These are phyloP conservation scores for Irpex sp. DNA, from an alignment of 1,284 basidiomycete species.

Conservation along the genomic window DNA sequence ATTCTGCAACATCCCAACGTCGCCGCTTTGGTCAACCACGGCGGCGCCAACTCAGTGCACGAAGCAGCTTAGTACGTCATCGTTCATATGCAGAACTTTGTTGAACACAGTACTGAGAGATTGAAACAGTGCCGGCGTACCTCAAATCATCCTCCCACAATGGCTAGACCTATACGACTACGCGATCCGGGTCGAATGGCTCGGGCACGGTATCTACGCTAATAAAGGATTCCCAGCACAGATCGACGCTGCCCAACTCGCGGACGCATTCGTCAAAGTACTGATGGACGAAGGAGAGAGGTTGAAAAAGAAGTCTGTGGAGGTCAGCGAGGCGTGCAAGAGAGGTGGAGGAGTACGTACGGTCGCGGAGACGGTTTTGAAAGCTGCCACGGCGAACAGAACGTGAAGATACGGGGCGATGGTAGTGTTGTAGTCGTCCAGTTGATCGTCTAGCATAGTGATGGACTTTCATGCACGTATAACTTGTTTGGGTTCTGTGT, in stretches of 20 bases:
- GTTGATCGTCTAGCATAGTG: no score
- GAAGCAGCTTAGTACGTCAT: constrained; percentile 9
- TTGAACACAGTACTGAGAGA: neutral
- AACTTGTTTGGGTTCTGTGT: no score
- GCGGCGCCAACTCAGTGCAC: constrained; percentile 11
- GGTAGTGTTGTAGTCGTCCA: no score
- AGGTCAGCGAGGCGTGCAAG: constrained; percentile 9
- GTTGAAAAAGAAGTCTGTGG: constrained; percentile 9
- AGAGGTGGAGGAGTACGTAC: constrained; percentile 11
- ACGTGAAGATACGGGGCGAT: neutral
- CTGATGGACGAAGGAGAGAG: constrained; percentile 4
- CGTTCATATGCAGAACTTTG: no score
- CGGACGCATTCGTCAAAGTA: constrained; percentile 6
- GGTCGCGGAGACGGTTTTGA: constrained; percentile 11
- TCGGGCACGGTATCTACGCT: constrained; percentile 14
- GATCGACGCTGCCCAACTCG: constrained; percentile 8
- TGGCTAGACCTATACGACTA: constrained; percentile 17
- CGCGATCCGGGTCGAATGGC: constrained; percentile 13
- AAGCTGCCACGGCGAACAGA: constrained; percentile 1
- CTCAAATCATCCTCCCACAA: constrained; percentile 15
- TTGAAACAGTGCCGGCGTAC: constrained; percentile 7
- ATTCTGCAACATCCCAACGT: constrained; percentile 13
- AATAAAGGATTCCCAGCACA: constrained; percentile 10
- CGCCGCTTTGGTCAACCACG: constrained; percentile 9
- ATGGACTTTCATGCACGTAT: no score